These are phyloP conservation scores for Saussurea involucrata DNA, from an alignment of 129 eudicot genomes.

Conservation along the genomic window DNA sequence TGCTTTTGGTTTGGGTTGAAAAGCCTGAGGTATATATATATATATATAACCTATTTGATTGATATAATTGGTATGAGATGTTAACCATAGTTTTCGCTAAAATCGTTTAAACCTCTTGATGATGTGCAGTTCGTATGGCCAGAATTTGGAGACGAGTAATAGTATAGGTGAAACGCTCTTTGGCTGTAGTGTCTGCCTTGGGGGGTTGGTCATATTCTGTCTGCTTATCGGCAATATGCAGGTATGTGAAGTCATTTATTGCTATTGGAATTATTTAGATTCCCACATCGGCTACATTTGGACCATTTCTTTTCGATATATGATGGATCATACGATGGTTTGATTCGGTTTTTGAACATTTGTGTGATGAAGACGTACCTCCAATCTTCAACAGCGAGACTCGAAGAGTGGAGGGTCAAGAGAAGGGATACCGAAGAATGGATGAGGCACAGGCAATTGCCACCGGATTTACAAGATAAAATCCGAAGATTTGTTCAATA, in stretches of 20 bases:
- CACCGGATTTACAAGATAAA: constrained; percentile 61
- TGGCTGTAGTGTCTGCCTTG: constrained; percentile 57
- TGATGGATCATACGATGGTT: background rate
- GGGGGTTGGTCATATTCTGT: constrained; percentile 69
- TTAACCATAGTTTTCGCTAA: background rate
- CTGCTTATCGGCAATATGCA: constrained; percentile 88
- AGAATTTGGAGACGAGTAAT: constrained; percentile 54
- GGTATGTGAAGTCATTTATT: constrained; percentile 36
- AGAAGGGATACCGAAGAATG: constrained; percentile 72
- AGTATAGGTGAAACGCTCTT: constrained; percentile 58
- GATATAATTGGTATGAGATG: background rate
- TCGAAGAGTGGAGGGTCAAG: constrained; percentile 68
- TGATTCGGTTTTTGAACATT: constrained; percentile 1
- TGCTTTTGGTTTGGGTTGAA: constrained; percentile 90
- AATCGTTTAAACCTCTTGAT: background rate
- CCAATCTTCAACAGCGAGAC: constrained; percentile 62
- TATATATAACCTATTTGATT: background rate
- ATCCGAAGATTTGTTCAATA: constrained; percentile 65
- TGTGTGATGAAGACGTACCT: constrained; percentile 47
- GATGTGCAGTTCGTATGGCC: constrained; percentile 78
- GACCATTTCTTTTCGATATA: background rate
- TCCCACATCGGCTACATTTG: background rate
- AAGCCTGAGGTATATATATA: constrained; percentile 70
- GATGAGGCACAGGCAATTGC: constrained; percentile 73
- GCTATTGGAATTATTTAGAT: background rate